Evolutionary conservation across 768 basidiomycete species (phyloP), one percentile per base, ranked within the genome.

Genomic region (Cantharellus anzutake): DNA sequence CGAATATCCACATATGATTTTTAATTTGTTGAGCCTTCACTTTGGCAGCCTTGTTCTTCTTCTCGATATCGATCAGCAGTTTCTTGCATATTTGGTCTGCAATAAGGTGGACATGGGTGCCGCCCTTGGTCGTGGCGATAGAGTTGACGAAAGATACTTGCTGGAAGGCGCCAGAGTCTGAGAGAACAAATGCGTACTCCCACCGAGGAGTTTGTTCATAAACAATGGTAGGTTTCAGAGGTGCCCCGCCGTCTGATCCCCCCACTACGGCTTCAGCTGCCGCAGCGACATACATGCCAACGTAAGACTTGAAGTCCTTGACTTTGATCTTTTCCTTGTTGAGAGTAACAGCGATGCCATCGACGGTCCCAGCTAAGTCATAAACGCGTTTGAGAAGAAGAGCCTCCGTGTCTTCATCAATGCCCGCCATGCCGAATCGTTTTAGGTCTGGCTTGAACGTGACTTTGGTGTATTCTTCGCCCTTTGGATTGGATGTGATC

Each of bases 111-210:
- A 99, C 94, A 68, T 99, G 96, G 0, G 88, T 90, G 57, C 96
- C 96, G 56, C 96, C 96, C 68, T 98, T 99, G 61, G 78, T 88
- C 2, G 96, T 99, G 3, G 93, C 82, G 65, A 99, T 97, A 35
- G 91, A 90, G 71, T 99, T 99, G 66, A 91, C 92, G 67, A 97
- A 99, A 34, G 96, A 94, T 53, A 99, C 90, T 58, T 94, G 91
- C 67, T 90, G 86, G 73, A 88, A 87, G 34, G 80, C 73, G 4
- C 93, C 93, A 11, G 58, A 60, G 60, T 97, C 91, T 0, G 94
- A 96, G 29, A 97, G 79, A 1, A 92, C 83, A 68, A 97, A 97
- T 2, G 85, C 94, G 52, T 97, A 77, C 68, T 98, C 96, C 94
- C 94, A 99, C 3, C 94, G 84, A 58, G 80, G 76, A 64, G 90